Evolutionary conservation across 148 eudicot genomes (phyloP), one percentile per base, ranked within the genome.

Genomic region (Rhododendron kiyosumense): DNA sequence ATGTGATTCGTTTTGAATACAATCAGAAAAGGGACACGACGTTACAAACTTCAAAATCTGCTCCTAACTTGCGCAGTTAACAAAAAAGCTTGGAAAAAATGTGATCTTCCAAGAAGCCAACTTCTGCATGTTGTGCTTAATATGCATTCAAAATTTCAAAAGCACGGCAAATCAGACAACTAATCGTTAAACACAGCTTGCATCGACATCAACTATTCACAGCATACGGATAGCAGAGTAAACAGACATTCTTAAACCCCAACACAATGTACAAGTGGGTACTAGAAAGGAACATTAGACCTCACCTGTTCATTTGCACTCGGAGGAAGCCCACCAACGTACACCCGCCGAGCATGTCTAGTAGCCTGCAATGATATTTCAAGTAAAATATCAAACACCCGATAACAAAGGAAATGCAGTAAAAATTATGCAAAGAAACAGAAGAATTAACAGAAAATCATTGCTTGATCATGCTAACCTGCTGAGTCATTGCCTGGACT

Each of bases 401-500:
- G 48, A 14, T 1, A 79, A 45, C 24, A 41, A 51, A 17, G 54
- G 11, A 17, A 20, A 30, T 12, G 48, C 65, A 80, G 81, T 10
- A 73, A 63, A n/a, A 78, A 46, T 2, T 71, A 20, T 12, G 22
- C 4, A 20, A 87, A 81, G 15, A 52, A 30, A 81, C 46, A 10
- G 17, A 83, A 43, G 26, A 30, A 63, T 43, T 17, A 17, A 48
- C 28, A 11, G 61, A 54, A 22, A 14, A 32, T 3, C 36, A 26
- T 6, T 17, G 69, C 7, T 73, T 18, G 36, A 61, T 15, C 81
- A 75, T 26, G 34, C 89, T 69, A 89, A 97, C 99, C 99, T 97
- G 99, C 90, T 97, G 99, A 73, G 99, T 95, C 98, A 97, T 97
- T 34, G 99, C 96, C 85, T 97, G 99, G 65, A 93, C 91, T 48